Conservation (phyloP, 305 asterid genomes). For the Coffea humblotiana region DNA sequence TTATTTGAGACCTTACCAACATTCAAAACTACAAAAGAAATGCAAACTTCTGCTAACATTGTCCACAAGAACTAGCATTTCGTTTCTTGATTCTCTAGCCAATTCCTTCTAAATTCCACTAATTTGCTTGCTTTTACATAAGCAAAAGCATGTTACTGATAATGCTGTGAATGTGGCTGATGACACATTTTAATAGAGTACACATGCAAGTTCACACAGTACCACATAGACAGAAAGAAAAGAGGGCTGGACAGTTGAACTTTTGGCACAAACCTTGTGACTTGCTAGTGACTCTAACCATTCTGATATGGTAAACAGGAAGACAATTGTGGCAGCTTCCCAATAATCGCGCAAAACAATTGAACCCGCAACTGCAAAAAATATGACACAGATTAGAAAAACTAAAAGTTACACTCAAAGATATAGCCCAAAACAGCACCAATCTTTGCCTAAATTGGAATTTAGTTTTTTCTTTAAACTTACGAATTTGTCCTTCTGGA, state of each 20-base stretch:
- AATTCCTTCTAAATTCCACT: background rate
- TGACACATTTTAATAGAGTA: background rate
- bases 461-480: too few species aligned
- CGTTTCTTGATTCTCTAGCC: background rate
- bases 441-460: too few species aligned
- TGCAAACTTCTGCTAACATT: too few species aligned
- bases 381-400: background rate
- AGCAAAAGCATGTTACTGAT: background rate
- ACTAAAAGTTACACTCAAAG: background rate
- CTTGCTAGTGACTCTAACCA: conserved; percentile 90
- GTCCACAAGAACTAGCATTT: background rate
- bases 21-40: background rate
- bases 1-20: background rate
- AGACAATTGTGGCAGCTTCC: conserved; percentile 93
- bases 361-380: conserved; percentile 70
- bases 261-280: conserved; percentile 55
- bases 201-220: background rate
- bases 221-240: background rate
- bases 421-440: background rate
- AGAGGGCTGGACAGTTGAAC: background rate
- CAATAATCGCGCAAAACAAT: conserved; percentile 67
- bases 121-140: background rate
- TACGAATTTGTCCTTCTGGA: background rate
- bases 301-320: conserved; percentile 70
- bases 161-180: background rate